Evolutionary conservation across 2,329 filamentous ascomycete species (phyloP).

Genomic region (Huntiella moniliformis): DNA sequence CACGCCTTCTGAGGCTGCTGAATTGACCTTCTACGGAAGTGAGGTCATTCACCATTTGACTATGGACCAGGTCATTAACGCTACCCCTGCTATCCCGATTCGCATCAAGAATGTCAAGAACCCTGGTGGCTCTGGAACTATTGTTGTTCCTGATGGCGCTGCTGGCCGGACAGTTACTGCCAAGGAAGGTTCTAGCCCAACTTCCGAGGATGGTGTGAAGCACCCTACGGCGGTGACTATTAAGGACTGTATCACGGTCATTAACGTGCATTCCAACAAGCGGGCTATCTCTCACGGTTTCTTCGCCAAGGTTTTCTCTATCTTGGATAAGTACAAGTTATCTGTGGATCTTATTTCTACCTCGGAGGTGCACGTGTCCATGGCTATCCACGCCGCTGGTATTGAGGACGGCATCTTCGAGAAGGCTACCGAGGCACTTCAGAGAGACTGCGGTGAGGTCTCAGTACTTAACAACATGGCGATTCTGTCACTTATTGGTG

Average conservation of each 20-base stretch:
- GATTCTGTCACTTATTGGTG: slow-evolving; percentile 83
- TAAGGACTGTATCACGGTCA: slow-evolving; percentile 89
- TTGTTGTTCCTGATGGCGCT: slow-evolving; percentile 59
- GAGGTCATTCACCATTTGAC: slow-evolving; percentile 98
- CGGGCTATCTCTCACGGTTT: slow-evolving; percentile 91
- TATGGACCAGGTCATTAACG: slow-evolving; percentile 88
- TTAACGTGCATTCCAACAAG: slow-evolving; percentile 97
- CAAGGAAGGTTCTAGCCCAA: slow-evolving; percentile 19
- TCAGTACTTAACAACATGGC: slow-evolving; percentile 85
- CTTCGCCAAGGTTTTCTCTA: slow-evolving; percentile 81
- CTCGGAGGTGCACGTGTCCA: slow-evolving; percentile 89
- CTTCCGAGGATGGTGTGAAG: slow-evolving; percentile 40
- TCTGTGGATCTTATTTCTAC: slow-evolving; percentile 95
- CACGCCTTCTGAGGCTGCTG: slow-evolving; percentile 84
- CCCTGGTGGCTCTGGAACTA: slow-evolving; percentile 56
- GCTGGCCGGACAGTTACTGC: slow-evolving; percentile 22
- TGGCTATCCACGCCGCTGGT: slow-evolving; percentile 78
- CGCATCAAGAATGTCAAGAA: slow-evolving; percentile 90
- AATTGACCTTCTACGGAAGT: slow-evolving; percentile 83
- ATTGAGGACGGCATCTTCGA: slow-evolving; percentile 43
- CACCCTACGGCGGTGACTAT: slow-evolving; percentile 83
- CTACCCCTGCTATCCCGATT: slow-evolving; percentile 59
- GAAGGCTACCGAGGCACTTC: slow-evolving; percentile 49
- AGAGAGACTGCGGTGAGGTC: slow-evolving; percentile 62
- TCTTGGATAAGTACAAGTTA: slow-evolving; percentile 68